A percentile compares a stretch with the other conserved stretches of the same genome.
Conservation (phyloP, 306 rosid species). For the Quercus wislizeni region DNA sequence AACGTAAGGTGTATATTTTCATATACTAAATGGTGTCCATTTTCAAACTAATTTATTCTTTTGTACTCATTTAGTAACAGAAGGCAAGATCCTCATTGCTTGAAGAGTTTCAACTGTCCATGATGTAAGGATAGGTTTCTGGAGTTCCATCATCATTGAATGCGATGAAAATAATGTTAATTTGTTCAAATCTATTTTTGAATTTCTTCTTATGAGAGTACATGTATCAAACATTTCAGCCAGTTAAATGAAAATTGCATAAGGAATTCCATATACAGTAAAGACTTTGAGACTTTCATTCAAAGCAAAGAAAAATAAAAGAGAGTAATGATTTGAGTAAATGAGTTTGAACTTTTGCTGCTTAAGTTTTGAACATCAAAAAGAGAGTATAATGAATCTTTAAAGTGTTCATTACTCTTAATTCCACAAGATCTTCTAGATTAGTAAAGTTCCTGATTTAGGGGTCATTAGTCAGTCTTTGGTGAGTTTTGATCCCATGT, state of each 20-base stretch:
- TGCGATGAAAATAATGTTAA: background rate
- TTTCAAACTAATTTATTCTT: background rate
- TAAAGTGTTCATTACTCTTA: background rate
- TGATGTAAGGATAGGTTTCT: conserved; percentile 49
- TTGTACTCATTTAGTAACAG: conserved; percentile 32
- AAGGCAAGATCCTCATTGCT: conserved; percentile 55
- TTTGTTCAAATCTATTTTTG: background rate
- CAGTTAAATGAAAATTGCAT: background rate
- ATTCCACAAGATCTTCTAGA: background rate
- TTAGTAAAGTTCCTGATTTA: background rate
- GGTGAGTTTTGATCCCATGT: background rate
- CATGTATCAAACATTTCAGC: background rate
- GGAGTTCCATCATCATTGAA: conserved; percentile 3
- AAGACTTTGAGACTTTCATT: no score
- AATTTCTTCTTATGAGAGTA: background rate
- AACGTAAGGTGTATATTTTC: background rate
- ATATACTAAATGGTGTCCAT: background rate
- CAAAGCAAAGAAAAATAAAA: background rate
- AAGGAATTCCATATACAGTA: background rate
- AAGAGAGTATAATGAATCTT: background rate
- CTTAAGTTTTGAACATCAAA: background rate
- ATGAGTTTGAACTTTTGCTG: background rate
- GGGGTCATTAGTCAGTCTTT: background rate
- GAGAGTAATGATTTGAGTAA: background rate
- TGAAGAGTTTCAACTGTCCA: conserved; percentile 50